Evolutionary conservation across 257 asterid species (phyloP).

Genomic region (Dorcoceras hygrometricum): DNA sequence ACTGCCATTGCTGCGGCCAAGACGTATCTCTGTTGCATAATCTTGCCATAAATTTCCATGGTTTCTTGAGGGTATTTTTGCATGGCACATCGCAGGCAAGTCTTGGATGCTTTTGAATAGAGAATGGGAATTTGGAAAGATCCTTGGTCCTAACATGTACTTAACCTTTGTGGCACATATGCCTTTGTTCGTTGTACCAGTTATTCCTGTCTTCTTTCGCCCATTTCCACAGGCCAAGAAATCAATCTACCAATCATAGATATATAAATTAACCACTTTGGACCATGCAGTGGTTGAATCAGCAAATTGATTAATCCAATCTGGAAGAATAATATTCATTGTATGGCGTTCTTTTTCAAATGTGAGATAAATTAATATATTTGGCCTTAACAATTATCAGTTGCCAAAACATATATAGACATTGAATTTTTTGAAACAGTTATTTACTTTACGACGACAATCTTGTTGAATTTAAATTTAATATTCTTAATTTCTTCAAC

Average conservation of each 20-base stretch:
- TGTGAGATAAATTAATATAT: too few species aligned
- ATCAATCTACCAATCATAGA: not conserved
- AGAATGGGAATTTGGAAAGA: slow-evolving; percentile 10
- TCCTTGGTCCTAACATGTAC: slow-evolving; percentile 33
- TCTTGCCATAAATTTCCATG: slow-evolving; percentile 42
- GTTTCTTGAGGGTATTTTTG: slow-evolving; percentile 6
- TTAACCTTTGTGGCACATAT: slow-evolving; percentile 16
- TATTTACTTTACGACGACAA: too few species aligned
- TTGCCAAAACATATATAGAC: too few species aligned
- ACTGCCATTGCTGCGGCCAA: slow-evolving; percentile 29
- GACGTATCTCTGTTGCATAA: slow-evolving; percentile 32
- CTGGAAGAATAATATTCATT: too few species aligned
- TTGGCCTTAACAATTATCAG: too few species aligned
- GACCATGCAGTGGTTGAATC: too few species aligned
- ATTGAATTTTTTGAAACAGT: too few species aligned
- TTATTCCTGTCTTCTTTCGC: slow-evolving; percentile 19
- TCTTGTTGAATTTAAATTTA: too few species aligned
- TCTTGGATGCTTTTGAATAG: slow-evolving; percentile 17
- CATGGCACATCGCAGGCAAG: not conserved
- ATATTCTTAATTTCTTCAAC: too few species aligned
- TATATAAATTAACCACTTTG: too few species aligned
- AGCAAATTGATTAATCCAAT: too few species aligned
- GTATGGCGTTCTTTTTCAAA: too few species aligned
- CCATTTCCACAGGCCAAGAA: not conserved
- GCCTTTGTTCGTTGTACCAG: not conserved